Conservation (phyloP, 2,329 filamentous ascomycete genomes). For the Penicillium capsulatum region DNA sequence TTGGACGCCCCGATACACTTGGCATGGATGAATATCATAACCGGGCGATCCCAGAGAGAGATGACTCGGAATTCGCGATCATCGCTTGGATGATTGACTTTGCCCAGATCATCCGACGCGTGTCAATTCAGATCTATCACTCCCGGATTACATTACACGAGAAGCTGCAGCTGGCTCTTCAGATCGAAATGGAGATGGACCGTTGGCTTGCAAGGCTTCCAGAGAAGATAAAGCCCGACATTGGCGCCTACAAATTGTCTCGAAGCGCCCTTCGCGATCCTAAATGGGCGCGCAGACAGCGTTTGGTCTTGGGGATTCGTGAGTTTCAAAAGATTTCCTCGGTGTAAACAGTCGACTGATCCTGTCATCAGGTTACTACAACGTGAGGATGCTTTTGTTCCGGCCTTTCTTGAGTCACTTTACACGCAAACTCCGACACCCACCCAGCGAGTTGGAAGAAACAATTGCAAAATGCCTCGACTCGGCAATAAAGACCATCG, state of each 20-base stretch:
- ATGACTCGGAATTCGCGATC: conserved; percentile 37
- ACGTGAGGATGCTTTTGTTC: conserved; percentile 41
- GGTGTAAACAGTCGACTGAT: not conserved
- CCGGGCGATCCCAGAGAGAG: conserved; percentile 35
- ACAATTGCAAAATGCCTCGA: conserved; percentile 38
- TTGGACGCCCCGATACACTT: conserved; percentile 48
- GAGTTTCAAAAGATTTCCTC: conserved; percentile 9
- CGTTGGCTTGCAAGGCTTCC: conserved; percentile 35
- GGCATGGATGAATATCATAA: conserved; percentile 50
- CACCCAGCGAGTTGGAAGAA: conserved; percentile 26
- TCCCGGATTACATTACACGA: conserved; percentile 32
- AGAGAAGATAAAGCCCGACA: conserved; percentile 30
- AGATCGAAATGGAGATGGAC: conserved; percentile 38
- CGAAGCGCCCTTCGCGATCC: conserved; percentile 33
- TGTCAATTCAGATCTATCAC: conserved; percentile 42
- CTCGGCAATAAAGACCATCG: conserved; percentile 39
- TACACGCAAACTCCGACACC: conserved; percentile 26
- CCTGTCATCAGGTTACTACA: conserved; percentile 33
- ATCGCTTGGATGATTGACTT: conserved; percentile 43
- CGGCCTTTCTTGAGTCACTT: conserved; percentile 34
- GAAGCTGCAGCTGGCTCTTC: conserved; percentile 33
- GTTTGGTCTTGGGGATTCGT: conserved; percentile 40
- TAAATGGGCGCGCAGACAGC: conserved; percentile 37
- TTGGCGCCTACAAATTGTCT: conserved; percentile 18
- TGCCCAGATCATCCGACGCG: conserved; percentile 38